Evolutionary conservation across 495 filamentous ascomycete genomes (phyloP).

Genomic region (Articulospora tetracladia): DNA sequence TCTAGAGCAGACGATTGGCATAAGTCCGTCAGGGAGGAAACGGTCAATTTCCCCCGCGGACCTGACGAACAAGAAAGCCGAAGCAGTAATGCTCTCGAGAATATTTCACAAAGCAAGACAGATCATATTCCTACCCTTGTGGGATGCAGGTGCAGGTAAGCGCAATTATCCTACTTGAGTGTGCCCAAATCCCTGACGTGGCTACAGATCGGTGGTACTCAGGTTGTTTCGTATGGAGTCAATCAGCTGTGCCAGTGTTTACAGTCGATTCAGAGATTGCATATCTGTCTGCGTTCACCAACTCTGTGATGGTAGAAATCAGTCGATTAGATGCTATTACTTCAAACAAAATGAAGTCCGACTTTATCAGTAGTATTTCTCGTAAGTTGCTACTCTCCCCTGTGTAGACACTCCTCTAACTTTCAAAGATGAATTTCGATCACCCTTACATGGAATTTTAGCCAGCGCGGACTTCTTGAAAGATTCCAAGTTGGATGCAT

Average conservation of each 20-base stretch:
- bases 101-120: slow-evolving; percentile 46
- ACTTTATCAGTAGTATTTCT: slow-evolving; percentile 36
- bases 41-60: slow-evolving; percentile 3
- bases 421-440: slow-evolving; percentile 28
- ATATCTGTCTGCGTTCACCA: slow-evolving; percentile 49
- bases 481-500: slow-evolving; percentile 19
- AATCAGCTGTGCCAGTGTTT: slow-evolving; percentile 37
- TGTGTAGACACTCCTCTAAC: background rate
- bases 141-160: slow-evolving; percentile 54
- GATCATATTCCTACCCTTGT: slow-evolving; percentile 58
- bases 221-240: slow-evolving; percentile 61
- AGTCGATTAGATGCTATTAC: slow-evolving; percentile 42
- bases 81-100: slow-evolving; percentile 12
- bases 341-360: slow-evolving; percentile 36
- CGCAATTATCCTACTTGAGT: background rate
- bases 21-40: slow-evolving; percentile 5
- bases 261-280: slow-evolving; percentile 39
- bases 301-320: slow-evolving; percentile 56
- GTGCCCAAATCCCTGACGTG: background rate
- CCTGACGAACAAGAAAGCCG: slow-evolving; percentile 6
- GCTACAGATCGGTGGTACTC: slow-evolving; percentile 57
- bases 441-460: slow-evolving; percentile 37
- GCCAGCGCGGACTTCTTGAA: slow-evolving; percentile 31
- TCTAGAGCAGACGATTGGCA: background rate
- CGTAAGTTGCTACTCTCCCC: slow-evolving; percentile 15